Conservation (phyloP, 2,329 filamentous ascomycete genomes). For the Tolypocladium paradoxum region DNA sequence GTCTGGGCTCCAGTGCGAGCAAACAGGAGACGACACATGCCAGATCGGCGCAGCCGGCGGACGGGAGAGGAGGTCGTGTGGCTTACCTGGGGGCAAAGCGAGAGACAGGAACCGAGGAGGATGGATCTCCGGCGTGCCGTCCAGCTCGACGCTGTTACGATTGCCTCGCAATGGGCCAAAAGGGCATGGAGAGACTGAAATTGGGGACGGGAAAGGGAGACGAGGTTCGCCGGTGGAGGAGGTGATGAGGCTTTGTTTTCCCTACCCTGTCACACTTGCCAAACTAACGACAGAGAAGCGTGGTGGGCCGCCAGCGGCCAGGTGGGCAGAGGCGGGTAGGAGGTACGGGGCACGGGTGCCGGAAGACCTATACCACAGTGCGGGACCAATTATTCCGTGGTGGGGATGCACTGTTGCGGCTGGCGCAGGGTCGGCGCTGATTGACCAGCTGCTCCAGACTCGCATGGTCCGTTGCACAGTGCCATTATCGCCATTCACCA, state of each 20-base stretch:
- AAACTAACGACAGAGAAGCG: constrained; percentile 17
- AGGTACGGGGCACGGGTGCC: constrained; percentile 1
- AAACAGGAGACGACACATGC: neutral
- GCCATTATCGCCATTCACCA: neutral
- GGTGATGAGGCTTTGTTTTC: constrained; percentile 32
- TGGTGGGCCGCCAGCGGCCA: constrained; percentile 10
- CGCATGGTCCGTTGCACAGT: neutral
- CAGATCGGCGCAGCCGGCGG: constrained; percentile 4
- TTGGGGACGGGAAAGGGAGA: constrained; percentile 12
- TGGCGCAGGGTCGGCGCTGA: neutral
- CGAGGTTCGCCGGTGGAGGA: constrained; percentile 17
- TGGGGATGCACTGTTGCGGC: neutral
- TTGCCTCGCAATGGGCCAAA: constrained; percentile 29
- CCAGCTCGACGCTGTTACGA: constrained; percentile 26
- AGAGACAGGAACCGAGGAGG: constrained; percentile 13
- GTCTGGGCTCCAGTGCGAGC: neutral
- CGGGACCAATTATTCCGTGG: neutral
- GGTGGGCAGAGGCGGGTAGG: constrained; percentile 3
- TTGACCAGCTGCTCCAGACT: neutral
- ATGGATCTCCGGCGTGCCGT: constrained; percentile 17
- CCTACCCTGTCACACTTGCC: constrained; percentile 22
- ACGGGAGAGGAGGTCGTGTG: constrained; percentile 8
- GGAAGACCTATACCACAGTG: constrained; percentile 1
- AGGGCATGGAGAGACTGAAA: constrained; percentile 18
- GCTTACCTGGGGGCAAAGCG: constrained; percentile 19